Conservation (phyloP, 345 rosid genomes). For the Rhodamnia argentea region DNA sequence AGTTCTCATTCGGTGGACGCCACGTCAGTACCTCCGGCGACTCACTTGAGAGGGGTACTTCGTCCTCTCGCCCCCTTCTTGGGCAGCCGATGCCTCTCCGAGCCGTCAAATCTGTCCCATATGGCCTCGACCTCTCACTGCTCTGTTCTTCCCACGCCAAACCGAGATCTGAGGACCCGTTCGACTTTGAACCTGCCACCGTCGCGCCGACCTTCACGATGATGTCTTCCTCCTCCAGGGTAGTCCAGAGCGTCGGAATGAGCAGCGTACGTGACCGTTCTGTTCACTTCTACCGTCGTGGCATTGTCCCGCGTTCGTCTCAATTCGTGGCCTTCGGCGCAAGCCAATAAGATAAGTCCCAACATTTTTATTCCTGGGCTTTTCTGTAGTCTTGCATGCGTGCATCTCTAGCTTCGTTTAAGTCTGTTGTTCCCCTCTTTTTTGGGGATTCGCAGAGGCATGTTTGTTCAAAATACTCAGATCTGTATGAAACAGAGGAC, state of each 20-base stretch:
- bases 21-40: not conserved
- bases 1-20: not conserved
- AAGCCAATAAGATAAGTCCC: not conserved
- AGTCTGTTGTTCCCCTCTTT: no score
- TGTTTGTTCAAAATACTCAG: conserved; percentile 7
- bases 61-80: not conserved
- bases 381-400: not conserved
- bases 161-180: not conserved
- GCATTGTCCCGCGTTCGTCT: not conserved
- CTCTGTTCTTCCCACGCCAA: not conserved
- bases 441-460: no score
- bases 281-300: not conserved
- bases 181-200: no score
- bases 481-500: no score
- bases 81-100: not conserved
- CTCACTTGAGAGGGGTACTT: no score
- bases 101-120: not conserved
- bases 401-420: no score
- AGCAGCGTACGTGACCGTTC: no score
- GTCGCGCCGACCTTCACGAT: no score
- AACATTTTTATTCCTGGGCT: not conserved
- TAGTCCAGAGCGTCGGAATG: no score
- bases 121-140: not conserved
- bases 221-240: no score
- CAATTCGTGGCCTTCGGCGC: not conserved